Evolutionary conservation across 2,329 filamentous ascomycete genomes (phyloP), one percentile per base, ranked within the genome.

Genomic region (Akanthomyces lecanii): DNA sequence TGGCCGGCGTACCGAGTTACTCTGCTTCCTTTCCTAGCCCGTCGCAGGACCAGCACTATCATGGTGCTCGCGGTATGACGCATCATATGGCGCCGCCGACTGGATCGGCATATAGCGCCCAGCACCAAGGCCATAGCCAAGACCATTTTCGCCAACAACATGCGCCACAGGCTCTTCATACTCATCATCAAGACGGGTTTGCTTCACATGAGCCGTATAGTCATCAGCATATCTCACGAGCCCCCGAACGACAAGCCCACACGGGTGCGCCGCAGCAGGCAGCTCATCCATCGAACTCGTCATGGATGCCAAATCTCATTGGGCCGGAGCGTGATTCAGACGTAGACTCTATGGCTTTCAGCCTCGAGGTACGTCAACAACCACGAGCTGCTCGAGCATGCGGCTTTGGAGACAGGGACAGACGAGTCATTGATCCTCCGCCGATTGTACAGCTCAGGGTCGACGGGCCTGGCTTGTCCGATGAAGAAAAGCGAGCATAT

Each of bases 381-480:
- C 91, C 91, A 10, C 80, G 86, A 21, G 90, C 90, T 1, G 91
- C 91, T 60, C 82, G 91, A 68, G 90, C 90, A 48, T 95, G 91
- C 70, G 91, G 91, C 1, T 94, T 92, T 72, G 91, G 91, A 65
- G 91, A 94, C 74, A 82, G 90, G 66, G 91, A 95, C 71, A 85
- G 91, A 45, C 84, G 91, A 65, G 90, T 92, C 18, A 90, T 95
- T 66, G 91, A 95, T 71, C 91, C 91, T 47, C 91, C 91, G 2
- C 91, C 91, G 16, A 94, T 95, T 70, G 84, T 95, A 25, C 87
- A 94, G 71, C 82, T 94, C 53, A 78, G 81, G 33, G 84, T 92
- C 62, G 84, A 85, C 58, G 83, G 88, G 65, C 79, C 83, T 1
- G 78, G 72, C 23, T 71, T 82, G 30, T 79, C 84, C 12, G 75